Evolutionary conservation across 306 rosid species (phyloP), one percentile per base, ranked within the genome.

Genomic region (Malus asiatica): DNA sequence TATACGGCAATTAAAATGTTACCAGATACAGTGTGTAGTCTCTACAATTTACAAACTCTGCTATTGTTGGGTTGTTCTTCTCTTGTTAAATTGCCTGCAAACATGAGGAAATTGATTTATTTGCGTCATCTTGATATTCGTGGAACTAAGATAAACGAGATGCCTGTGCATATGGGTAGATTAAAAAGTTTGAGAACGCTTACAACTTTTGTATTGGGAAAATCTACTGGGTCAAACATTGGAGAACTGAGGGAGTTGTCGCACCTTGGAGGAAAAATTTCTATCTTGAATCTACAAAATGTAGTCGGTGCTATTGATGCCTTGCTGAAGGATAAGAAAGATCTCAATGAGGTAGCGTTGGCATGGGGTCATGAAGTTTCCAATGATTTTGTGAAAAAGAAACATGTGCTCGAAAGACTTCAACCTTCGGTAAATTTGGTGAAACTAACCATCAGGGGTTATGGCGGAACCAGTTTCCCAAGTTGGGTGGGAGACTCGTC

Each of bases 351-450:
- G 35, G 32, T 82, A 11, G 5, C 5, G 8, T 77, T 77, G 6
- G 23, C 4, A 6, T 77, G 85, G 82, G 59, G 53, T 20, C 0
- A 0, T 25, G 0, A 4, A 2, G 4, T 19, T 3, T 16, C 2
- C 0, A 4, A 32, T 11, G 19, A 25, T 48, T 60, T 76, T 0
- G 3, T 0, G 22, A 25, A 81, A 11, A 45, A 22, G 45, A 5
- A 53, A 72, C n/a, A 5, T 1, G 3, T 77, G 13, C 81, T 76
- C 1, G 19, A 32, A 0, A 27, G 20, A 0, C 58, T 77, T 1
- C 68, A 77, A 30, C 85, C 79, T 29, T 78, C 72, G 11, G 53
- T 71, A 35, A 69, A 48, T 70, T 48, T 82, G 38, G 52, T 51
- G 71, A 7, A 66, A 3, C 6, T 75, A 5, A 8, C 3, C 10